Evolutionary conservation across 139 green algal genomes (phyloP).

Genomic region (Limnomonas spitsbergensis): DNA sequence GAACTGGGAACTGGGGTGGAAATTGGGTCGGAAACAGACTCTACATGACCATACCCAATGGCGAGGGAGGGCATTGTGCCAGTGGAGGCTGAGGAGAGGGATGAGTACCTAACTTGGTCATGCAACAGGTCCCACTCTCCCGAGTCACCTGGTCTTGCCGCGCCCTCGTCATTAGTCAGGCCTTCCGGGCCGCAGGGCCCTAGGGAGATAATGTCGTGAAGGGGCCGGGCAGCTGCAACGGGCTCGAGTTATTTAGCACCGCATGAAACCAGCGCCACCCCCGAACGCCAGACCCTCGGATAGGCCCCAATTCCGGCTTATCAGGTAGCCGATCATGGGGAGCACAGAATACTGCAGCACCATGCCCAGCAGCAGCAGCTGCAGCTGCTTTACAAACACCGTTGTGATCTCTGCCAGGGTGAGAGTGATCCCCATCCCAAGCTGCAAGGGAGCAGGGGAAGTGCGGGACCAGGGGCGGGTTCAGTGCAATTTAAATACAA

Average conservation of each 20-base stretch:
- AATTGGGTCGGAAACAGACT: too few species aligned
- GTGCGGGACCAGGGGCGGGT: neutral
- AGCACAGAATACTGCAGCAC: conserved; percentile 58
- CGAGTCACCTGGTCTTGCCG: too few species aligned
- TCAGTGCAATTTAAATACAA: neutral
- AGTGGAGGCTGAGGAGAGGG: too few species aligned
- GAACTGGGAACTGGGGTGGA: too few species aligned
- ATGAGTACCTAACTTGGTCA: too few species aligned
- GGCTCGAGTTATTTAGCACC: conserved; percentile 28
- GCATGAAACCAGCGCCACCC: conserved; percentile 58
- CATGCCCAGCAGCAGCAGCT: conserved; percentile 60
- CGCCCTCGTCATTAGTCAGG: too few species aligned
- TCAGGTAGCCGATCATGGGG: conserved; percentile 49
- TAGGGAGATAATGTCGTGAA: too few species aligned
- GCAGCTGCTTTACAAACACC: conserved; percentile 52
- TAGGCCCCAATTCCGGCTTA: conserved; percentile 51
- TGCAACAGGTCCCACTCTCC: neutral
- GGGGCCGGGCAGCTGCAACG: too few species aligned
- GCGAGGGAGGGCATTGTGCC: too few species aligned
- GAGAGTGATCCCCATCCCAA: conserved; percentile 53
- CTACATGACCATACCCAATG: too few species aligned
- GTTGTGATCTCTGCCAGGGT: conserved; percentile 56
- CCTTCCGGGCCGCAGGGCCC: too few species aligned
- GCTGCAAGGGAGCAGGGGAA: conserved; percentile 8
- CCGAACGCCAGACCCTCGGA: conserved; percentile 44